Percentiles rank a stretch among this genome's conserved stretches.
Evolutionary conservation across 2,329 filamentous ascomycete species (phyloP).

Genomic region (Fusarium anguioides): DNA sequence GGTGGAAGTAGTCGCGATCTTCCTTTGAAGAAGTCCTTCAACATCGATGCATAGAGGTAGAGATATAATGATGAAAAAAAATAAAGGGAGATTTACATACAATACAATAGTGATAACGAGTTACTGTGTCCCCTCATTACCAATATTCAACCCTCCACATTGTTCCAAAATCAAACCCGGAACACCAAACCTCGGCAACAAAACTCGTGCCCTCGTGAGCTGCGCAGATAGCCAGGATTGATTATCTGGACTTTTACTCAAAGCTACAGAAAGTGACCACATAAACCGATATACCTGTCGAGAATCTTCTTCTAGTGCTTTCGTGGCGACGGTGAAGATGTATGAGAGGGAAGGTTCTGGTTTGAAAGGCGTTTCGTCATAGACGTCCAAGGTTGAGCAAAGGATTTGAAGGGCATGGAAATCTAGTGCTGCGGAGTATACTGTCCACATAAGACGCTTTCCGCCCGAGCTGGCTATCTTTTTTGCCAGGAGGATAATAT

Average conservation of each 20-base stretch:
- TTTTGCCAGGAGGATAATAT: conserved; percentile 25
- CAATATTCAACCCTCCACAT: background rate
- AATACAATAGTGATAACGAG: background rate
- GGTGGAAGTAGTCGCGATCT: conserved; percentile 60
- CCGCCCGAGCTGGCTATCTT: conserved; percentile 8
- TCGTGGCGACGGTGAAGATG: conserved; percentile 32
- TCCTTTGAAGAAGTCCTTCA: conserved; percentile 11
- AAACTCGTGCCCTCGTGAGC: conserved; percentile 16
- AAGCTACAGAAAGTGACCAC: conserved; percentile 38
- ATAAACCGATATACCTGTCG: conserved; percentile 40
- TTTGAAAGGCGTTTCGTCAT: background rate
- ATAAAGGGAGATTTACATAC: background rate
- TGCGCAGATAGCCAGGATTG: conserved; percentile 29
- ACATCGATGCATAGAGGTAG: background rate
- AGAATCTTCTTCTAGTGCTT: conserved; percentile 28
- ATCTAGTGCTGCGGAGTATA: conserved; percentile 35
- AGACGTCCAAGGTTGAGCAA: conserved; percentile 1
- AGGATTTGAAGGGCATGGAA: conserved; percentile 34
- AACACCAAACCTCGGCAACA: conserved; percentile 33
- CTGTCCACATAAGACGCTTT: conserved; percentile 41
- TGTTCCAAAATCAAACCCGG: conserved; percentile 27
- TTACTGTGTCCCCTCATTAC: background rate
- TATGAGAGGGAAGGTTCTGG: background rate
- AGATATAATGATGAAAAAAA: too few relatives aligned
- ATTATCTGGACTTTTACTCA: conserved; percentile 12